A percentile compares a stretch with the other conserved stretches of the same genome.
phyloP scores from a whole-genome alignment of 441 rosid genomes.

The Syzygium malaccense region DNA sequence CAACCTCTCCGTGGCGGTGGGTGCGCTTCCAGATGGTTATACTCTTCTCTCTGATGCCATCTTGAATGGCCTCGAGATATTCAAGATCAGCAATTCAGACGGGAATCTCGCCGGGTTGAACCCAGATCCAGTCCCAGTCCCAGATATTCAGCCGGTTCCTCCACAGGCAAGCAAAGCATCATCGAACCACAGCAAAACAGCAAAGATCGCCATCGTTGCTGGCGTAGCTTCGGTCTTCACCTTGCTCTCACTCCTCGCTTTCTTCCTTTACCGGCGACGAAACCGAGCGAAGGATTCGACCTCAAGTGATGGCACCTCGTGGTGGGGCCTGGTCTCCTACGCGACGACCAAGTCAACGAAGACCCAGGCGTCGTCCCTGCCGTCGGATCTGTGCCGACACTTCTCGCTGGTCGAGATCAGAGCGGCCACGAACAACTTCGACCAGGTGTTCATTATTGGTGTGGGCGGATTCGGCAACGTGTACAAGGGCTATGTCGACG shows the following conservation, averaged over 20 bases:
- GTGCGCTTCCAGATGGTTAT: background rate
- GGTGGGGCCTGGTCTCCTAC: background rate
- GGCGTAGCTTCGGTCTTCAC: slow-evolving; percentile 1
- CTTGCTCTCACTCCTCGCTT: slow-evolving; percentile 1
- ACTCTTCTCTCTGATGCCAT: background rate
- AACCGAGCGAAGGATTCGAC: background rate
- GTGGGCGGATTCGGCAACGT: slow-evolving; percentile 38
- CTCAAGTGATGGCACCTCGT: background rate
- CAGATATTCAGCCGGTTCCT: accelerated
- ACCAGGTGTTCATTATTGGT: slow-evolving; percentile 28
- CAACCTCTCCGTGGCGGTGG: background rate
- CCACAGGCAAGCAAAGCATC: background rate
- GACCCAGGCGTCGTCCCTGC: slow-evolving; percentile 16
- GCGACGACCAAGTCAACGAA: background rate
- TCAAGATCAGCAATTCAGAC: background rate
- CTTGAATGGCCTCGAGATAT: slow-evolving; percentile 2
- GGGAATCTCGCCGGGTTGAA: background rate
- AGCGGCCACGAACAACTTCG: slow-evolving; percentile 40
- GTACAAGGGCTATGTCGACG: background rate
- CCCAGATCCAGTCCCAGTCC: background rate
- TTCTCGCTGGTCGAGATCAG: slow-evolving; percentile 38
- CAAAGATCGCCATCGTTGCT: slow-evolving; percentile 3
- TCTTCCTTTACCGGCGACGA: slow-evolving; percentile 12
- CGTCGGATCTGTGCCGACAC: slow-evolving; percentile 30
- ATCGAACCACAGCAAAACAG: background rate